These are phyloP conservation scores for Aspergillus awamori DNA, from an alignment of 2,329 filamentous ascomycete genomes.

Conservation along the genomic window DNA sequence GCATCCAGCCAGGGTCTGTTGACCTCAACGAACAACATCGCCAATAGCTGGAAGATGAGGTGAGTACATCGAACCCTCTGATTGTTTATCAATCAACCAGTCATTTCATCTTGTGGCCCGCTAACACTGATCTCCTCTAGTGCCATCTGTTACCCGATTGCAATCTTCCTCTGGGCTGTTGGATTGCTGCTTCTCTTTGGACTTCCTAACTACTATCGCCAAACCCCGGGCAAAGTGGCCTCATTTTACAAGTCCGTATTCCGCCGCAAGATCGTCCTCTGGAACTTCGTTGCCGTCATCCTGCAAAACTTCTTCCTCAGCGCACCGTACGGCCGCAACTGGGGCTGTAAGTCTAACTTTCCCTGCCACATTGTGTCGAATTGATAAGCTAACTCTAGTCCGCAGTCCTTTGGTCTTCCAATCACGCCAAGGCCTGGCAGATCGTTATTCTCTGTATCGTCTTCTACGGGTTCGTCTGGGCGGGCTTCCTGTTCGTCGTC, in stretches of 20 bases:
- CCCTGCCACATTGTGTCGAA: background rate
- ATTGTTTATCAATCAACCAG: background rate
- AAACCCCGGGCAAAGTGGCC: constrained; percentile 63
- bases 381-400: background rate
- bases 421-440: constrained; percentile 59
- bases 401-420: constrained; percentile 56
- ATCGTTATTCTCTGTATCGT: constrained; percentile 56
- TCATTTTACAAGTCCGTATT: constrained; percentile 65
- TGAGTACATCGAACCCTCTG: constrained; percentile 19
- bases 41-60: constrained; percentile 48
- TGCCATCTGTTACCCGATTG: constrained; percentile 60
- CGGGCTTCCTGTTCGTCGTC: constrained; percentile 48
- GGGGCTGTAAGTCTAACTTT: constrained; percentile 48
- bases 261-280: constrained; percentile 53
- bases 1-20: constrained; percentile 46
- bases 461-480: constrained; percentile 60
- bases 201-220: constrained; percentile 67
- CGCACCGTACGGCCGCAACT: constrained; percentile 67
- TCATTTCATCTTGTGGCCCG: background rate
- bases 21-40: constrained; percentile 36
- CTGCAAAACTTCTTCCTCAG: constrained; percentile 69
- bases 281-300: constrained; percentile 63
- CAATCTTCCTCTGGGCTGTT: constrained; percentile 57
- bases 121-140: constrained; percentile 27
- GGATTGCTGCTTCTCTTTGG: constrained; percentile 60